Evolutionary conservation across 352 stramenopile species (phyloP).

Genomic region (Phytophthora rubi): DNA sequence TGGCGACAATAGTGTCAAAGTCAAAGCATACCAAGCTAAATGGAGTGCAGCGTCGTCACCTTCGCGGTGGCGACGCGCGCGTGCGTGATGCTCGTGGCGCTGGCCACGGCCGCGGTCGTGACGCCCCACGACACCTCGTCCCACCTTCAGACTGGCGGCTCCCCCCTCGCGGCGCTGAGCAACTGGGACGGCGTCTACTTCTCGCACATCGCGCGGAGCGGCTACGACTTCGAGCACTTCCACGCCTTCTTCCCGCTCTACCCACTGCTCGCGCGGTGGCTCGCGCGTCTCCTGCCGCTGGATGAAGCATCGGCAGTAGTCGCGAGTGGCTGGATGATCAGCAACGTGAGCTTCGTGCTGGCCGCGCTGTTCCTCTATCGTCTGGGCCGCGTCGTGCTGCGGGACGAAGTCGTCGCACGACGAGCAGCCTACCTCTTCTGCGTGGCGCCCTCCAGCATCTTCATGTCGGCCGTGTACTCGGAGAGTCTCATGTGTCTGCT

Average conservation of each 20-base stretch:
- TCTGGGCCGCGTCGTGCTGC: constrained; percentile 61
- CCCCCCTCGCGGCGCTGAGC: constrained; percentile 50
- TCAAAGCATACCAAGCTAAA: background rate
- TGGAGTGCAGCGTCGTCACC: constrained; percentile 46
- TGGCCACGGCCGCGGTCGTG: constrained; percentile 54
- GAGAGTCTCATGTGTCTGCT: constrained; percentile 85
- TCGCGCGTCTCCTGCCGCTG: constrained; percentile 34
- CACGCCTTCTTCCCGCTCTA: constrained; percentile 89
- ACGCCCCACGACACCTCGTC: constrained; percentile 77
- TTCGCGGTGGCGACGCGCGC: constrained; percentile 59
- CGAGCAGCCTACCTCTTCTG: constrained; percentile 80
- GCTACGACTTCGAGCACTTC: constrained; percentile 88
- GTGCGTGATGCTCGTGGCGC: constrained; percentile 53
- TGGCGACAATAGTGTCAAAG: too few species aligned
- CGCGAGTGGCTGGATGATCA: constrained; percentile 65
- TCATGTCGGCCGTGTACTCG: constrained; percentile 84
- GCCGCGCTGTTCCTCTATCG: constrained; percentile 77
- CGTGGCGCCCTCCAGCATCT: constrained; percentile 78
- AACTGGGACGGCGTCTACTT: constrained; percentile 92
- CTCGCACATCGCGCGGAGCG: constrained; percentile 65
- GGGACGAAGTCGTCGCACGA: constrained; percentile 57
- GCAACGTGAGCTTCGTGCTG: constrained; percentile 78
- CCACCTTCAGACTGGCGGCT: constrained; percentile 33
- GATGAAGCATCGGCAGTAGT: constrained; percentile 32
- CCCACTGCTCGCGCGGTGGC: constrained; percentile 54